Evolutionary conservation across 768 basidiomycete species (phyloP), one percentile per base, ranked within the genome.

Genomic region (Naganishia vaughanmartiniae): DNA sequence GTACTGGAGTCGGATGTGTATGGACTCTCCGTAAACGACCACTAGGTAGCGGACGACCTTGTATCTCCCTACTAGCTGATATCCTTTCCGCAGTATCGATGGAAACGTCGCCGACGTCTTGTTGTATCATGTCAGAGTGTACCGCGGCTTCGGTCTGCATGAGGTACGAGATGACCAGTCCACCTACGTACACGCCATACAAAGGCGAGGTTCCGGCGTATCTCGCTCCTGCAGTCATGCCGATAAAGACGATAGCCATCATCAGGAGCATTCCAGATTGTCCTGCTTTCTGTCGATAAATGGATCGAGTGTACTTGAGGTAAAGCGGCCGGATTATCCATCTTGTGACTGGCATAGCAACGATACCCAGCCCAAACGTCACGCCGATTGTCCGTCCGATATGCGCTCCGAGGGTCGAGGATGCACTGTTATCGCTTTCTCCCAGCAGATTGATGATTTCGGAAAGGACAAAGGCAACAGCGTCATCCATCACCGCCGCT

Each of bases 401-500:
- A 17, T 71, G 69, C 31, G 42, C 71, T 0, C 78, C 78, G 15
- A 79, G 65, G 1, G 30, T 66, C 2, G 54, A 42, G 1, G 68
- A 56, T 1, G 54, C 67, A 15, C 72, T 51, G 10, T 51, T 46
- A 21, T 42, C 55, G 28, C 48, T 54, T 15, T 72, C 67, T 19
- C 76, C 78, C 17, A 79, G 66, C 21, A 70, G 57, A 12, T 83
- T 80, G 17, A 89, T 83, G 54, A 89, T 84, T 28, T 84, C 84
- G 0, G 86, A 84, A 39, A 89, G 84, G 30, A 89, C 83, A 5
- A 89, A 84, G 0, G 87, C 87, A 19, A 86, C 81, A 11, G 89
- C 83, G 76, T 90, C 88, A 78, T 90, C 88, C 55, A 88, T 82
- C 15, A 89, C 81, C 0, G 89, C 89, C 0, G 88, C 88, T 58